Base-by-base conservation (phyloP, 176 grass and related monocot genomes). In the Carex cristatella region DNA sequence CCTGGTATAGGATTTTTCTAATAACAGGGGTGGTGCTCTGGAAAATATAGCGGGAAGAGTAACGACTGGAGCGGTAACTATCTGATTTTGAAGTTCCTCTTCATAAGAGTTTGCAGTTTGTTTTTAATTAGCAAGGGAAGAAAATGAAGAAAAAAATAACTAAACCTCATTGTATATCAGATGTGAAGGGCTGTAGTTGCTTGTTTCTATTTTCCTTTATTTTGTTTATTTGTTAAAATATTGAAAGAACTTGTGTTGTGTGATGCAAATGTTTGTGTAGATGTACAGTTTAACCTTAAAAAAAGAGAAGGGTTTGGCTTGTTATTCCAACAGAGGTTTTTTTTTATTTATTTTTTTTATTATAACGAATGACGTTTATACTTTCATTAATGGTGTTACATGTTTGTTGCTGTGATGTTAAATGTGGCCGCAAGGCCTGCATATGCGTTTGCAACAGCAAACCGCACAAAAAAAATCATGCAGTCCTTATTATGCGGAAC, bases 201-300 rank as follows among this genome's bases (percentile, higher is more conserved):
- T 83, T 53, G 28, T 68, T 68, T 83, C 40, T 83, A 48, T 56
- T 69, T 78, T 79, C 30, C 13, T 79, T 79, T 55, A 27, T 83
- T 83, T 83, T 55, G 61, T 65, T 83, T 83, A 10, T 81, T 81
- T 83, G 61, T 81, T 61, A 65, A 65, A 81, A 79, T 79, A 79
- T 58, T 53, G 14, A 58, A 79, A 79, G 74, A 64, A 64, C 23
- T 69, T 83, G 62, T 83, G 31, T 69, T 63, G 58, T 81, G 79
- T 81, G 79, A 81, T 81, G 79, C 49, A 65, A 81, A 16, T 67
- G 81, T 49, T 83, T 82, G 79, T 82, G 79, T 83, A 79, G 53
- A 79, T 69, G 81, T 83, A 83, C 81, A 83, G 81, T 48, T 82
- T 83, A 69, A 83, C 81, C 63, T 83, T 83, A 11, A 83, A 53